Conservation (phyloP, 176 grass and related monocot species). For the Miscanthus lutarioriparius region DNA sequence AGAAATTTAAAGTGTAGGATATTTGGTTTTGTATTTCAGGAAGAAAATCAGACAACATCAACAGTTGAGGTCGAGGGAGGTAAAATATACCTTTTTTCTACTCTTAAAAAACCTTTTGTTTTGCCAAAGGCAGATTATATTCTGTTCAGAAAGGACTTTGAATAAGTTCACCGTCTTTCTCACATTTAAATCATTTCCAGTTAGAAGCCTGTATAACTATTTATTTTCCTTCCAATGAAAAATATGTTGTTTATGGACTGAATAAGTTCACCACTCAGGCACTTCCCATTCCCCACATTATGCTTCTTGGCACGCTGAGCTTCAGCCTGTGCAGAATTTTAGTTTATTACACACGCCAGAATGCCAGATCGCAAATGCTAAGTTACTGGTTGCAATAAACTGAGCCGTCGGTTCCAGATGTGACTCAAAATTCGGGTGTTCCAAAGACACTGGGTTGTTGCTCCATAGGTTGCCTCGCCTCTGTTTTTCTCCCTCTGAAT, state of each 20-base stretch:
- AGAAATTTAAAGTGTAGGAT: not conserved
- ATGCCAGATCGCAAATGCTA: not conserved
- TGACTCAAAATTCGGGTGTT: not conserved
- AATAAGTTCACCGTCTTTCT: too few relatives aligned
- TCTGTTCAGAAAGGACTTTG: too few relatives aligned
- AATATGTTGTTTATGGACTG: too few relatives aligned
- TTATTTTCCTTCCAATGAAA: too few relatives aligned
- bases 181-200: too few relatives aligned
- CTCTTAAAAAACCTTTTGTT: too few relatives aligned
- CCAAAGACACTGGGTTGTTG: not conserved
- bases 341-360: not conserved
- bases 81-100: too few relatives aligned
- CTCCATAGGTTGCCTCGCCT: not conserved
- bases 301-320: not conserved
- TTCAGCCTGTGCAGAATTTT: not conserved
- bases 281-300: not conserved
- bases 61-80: too few relatives aligned
- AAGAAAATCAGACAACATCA: too few relatives aligned
- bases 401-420: not conserved
- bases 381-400: not conserved
- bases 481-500: not conserved
- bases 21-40: not conserved
- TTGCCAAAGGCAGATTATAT: too few relatives aligned
- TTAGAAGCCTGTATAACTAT: too few relatives aligned
- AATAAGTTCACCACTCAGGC: not conserved